Conservation (phyloP, 1,284 basidiomycete species). For the Phellinidium pouzarii region DNA sequence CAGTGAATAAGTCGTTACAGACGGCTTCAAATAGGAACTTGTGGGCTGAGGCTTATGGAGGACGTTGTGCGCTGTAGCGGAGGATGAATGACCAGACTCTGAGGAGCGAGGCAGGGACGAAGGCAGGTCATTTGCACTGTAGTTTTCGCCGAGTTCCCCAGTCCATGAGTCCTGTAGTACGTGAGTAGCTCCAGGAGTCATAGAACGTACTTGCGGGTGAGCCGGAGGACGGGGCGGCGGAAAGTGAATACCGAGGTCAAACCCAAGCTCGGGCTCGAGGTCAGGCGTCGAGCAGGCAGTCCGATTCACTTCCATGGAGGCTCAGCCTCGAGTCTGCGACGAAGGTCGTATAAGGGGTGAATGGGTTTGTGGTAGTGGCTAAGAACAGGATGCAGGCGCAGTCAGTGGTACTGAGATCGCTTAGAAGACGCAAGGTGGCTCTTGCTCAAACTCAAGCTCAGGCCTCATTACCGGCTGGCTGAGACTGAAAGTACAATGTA, state of each 20-base stretch:
- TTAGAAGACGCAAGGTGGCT: no score
- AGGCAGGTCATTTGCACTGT: neutral
- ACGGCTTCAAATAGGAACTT: no score
- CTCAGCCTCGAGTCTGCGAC: neutral
- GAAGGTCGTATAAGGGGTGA: neutral
- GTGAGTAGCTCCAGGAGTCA: neutral
- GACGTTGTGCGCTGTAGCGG: neutral
- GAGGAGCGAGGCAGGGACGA: neutral
- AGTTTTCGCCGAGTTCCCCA: neutral
- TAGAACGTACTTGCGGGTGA: neutral
- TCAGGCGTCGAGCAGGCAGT: neutral
- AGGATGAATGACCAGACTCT: neutral
- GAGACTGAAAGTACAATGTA: neutral
- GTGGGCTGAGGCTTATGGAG: no score
- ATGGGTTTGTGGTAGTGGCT: neutral
- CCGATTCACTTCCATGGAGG: neutral
- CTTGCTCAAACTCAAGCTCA: no score
- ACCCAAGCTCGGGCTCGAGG: neutral
- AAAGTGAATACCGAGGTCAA: neutral
- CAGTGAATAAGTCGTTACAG: neutral
- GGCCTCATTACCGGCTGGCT: neutral
- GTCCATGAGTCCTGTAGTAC: neutral
- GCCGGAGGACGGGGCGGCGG: neutral
- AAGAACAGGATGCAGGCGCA: neutral
- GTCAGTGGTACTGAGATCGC: neutral